phyloP scores from a whole-genome alignment of 2,329 filamentous ascomycete genomes.

The Berkeleyomyces rouxiae region DNA sequence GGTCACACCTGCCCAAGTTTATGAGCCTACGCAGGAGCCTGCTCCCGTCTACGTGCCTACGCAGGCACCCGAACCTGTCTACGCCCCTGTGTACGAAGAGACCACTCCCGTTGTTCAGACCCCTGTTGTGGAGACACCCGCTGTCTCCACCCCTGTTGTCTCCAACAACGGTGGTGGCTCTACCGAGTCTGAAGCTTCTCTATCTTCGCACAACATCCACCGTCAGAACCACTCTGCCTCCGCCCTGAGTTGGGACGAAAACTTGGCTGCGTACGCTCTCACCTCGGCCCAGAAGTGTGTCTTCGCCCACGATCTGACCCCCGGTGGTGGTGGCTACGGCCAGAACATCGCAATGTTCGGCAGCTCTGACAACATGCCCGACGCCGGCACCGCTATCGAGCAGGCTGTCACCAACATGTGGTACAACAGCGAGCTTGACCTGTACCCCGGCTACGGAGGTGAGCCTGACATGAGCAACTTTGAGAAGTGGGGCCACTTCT shows the following conservation, averaged over 20 bases:
- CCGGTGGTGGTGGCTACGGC: slow-evolving; percentile 53
- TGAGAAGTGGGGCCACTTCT: slow-evolving; percentile 42
- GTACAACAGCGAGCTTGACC: slow-evolving; percentile 65
- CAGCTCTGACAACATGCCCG: slow-evolving; percentile 23
- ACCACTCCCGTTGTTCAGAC: neutral
- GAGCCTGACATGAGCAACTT: slow-evolving; percentile 45
- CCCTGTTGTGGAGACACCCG: neutral
- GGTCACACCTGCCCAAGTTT: slow-evolving; percentile 17
- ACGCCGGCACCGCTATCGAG: slow-evolving; percentile 34
- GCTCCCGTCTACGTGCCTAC: slow-evolving; percentile 9
- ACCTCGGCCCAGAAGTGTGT: slow-evolving; percentile 49
- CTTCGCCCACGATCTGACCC: slow-evolving; percentile 56
- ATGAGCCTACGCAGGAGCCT: slow-evolving; percentile 16
- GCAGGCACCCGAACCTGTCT: slow-evolving; percentile 6
- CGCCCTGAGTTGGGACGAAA: slow-evolving; percentile 47
- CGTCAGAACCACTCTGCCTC: slow-evolving; percentile 63
- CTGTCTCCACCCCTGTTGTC: neutral
- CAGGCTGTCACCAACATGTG: slow-evolving; percentile 63
- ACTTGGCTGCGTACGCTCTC: slow-evolving; percentile 46
- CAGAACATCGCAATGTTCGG: slow-evolving; percentile 74
- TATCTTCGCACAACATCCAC: slow-evolving; percentile 70
- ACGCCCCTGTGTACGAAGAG: slow-evolving; percentile 5
- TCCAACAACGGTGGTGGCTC: slow-evolving; percentile 14
- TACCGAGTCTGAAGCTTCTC: slow-evolving; percentile 25
- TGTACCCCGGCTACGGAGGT: slow-evolving; percentile 43